Percentiles rank a stretch among this genome's conserved stretches.
phyloP scores from a whole-genome alignment of 78 protist species.

The Polysphondylium violaceum region DNA sequence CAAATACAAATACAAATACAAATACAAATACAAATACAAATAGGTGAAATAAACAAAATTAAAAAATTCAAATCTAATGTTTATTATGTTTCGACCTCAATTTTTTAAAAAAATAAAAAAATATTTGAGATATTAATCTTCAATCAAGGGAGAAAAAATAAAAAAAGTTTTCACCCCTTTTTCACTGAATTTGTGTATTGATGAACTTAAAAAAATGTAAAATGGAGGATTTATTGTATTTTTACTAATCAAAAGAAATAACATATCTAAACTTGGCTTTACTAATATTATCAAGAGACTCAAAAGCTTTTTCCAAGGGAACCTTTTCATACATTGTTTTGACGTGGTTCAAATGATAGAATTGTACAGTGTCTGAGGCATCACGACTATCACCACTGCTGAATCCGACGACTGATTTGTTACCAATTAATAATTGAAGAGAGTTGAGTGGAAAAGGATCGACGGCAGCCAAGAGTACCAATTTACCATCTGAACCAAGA shows the following conservation, averaged over 20 bases:
- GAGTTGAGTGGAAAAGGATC: background rate
- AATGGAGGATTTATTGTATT: too few relatives aligned
- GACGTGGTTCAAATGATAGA: background rate
- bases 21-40: too few relatives aligned
- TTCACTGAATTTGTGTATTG: too few relatives aligned
- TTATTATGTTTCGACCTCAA: too few relatives aligned
- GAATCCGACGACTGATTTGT: background rate
- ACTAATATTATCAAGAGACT: background rate
- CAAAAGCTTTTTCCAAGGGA: background rate
- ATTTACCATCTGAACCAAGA: constrained; percentile 2
- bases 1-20: too few relatives aligned
- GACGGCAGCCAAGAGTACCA: background rate
- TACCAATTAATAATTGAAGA: background rate
- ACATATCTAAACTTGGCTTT: constrained; percentile 29
- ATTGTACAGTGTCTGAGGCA: background rate
- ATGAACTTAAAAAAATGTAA: too few relatives aligned
- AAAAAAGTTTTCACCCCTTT: too few relatives aligned
- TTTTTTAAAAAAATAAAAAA: too few relatives aligned
- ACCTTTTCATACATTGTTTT: background rate
- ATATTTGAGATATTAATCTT: too few relatives aligned
- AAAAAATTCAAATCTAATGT: too few relatives aligned
- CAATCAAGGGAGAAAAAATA: too few relatives aligned
- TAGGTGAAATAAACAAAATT: too few relatives aligned
- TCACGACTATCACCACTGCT: constrained; percentile 7
- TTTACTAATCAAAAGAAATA: background rate